Conservation (phyloP, 345 rosid species). For the Alliaria petiolata region DNA sequence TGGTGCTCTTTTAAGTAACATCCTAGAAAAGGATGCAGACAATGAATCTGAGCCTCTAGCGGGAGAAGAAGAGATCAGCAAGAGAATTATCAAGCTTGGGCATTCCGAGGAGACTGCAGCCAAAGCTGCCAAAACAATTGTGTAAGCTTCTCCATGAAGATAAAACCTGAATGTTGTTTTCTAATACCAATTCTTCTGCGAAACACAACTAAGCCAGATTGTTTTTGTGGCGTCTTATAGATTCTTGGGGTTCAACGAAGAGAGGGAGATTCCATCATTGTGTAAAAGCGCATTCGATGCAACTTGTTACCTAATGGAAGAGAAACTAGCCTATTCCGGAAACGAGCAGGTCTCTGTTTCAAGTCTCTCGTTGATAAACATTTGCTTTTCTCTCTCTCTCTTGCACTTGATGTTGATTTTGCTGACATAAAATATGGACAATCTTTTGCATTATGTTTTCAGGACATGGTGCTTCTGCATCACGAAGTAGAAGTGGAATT, state of each 20-base stretch:
- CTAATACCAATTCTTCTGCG: neutral
- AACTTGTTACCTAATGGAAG: constrained; percentile 76
- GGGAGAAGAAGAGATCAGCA: constrained; percentile 57
- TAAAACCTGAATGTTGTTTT: neutral
- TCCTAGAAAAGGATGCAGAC: constrained; percentile 38
- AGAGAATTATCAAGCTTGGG: constrained; percentile 55
- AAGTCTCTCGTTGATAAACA: neutral
- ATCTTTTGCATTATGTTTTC: constrained; percentile 16
- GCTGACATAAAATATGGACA: neutral
- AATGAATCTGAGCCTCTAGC: constrained; percentile 21
- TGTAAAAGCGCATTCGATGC: constrained; percentile 63
- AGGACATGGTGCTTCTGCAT: constrained; percentile 98
- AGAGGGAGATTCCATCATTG: constrained; percentile 53
- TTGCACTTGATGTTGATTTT: constrained; percentile 1
- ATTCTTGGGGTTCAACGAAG: constrained; percentile 68
- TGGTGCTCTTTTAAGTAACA: constrained; percentile 46
- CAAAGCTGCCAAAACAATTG: constrained; percentile 64
- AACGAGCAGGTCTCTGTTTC: constrained; percentile 60
- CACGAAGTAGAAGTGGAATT: constrained; percentile 83
- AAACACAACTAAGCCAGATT: neutral
- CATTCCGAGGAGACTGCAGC: constrained; percentile 56
- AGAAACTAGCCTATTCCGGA: constrained; percentile 63
- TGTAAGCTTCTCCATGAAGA: constrained; percentile 40
- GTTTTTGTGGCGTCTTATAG: constrained; percentile 34
- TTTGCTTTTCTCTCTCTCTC: neutral